A percentile compares a stretch with the other conserved stretches of the same genome.
phyloP scores from a whole-genome alignment of 2,329 filamentous ascomycete genomes.

The Podosphaera leucotricha region DNA sequence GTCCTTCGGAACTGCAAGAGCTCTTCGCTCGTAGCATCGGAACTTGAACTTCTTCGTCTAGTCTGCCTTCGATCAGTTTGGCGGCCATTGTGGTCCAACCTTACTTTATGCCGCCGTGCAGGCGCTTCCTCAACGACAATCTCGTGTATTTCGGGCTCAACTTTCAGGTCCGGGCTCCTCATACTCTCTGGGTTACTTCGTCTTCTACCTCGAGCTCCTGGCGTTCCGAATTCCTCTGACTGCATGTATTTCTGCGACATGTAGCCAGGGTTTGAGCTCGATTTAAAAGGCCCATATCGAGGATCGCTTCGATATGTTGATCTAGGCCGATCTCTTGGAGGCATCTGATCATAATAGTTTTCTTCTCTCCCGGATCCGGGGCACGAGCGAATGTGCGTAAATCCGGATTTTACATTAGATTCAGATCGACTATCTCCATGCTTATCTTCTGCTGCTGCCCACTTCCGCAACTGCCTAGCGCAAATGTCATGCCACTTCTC shows the following conservation, averaged over 20 bases:
- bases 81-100: neutral
- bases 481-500: conserved; percentile 68
- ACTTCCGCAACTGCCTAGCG: conserved; percentile 41
- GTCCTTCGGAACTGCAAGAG: no score
- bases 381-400: no score
- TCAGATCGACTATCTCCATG: conserved; percentile 5
- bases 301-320: no score
- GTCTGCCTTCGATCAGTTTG: neutral
- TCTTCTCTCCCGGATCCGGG: no score
- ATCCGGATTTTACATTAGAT: no score
- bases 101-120: neutral
- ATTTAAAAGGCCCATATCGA: no score
- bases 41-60: conserved; percentile 2
- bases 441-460: conserved; percentile 17
- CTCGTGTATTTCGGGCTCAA: neutral
- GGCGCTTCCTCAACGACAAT: neutral
- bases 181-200: neutral
- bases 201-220: neutral
- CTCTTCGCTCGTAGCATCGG: conserved; percentile 6
- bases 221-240: no score
- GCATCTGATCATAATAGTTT: no score
- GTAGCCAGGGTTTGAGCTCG: no score
- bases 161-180: neutral
- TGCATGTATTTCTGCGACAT: no score
- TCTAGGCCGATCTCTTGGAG: no score